phyloP scores from a whole-genome alignment of 2,329 filamentous ascomycete species.

The Apiospora koreana region DNA sequence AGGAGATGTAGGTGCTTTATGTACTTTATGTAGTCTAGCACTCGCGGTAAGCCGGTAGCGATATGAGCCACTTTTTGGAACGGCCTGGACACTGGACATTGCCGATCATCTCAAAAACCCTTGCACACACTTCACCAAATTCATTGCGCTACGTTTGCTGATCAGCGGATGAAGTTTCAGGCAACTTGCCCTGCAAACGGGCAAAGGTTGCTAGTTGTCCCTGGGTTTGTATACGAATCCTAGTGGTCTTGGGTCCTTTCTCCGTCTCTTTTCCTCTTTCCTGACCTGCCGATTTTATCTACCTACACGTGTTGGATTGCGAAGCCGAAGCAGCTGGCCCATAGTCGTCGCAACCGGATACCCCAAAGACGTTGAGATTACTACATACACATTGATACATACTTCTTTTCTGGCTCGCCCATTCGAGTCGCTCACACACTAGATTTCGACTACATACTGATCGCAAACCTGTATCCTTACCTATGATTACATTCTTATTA shows the following conservation, averaged over 20 bases:
- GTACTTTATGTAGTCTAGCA: background rate
- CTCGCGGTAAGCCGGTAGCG: background rate
- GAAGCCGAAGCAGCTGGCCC: slow-evolving; percentile 1
- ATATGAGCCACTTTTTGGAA: slow-evolving; percentile 1
- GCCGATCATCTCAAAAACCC: background rate
- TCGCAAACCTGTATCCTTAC: background rate
- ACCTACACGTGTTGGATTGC: background rate
- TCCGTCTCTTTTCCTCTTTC: background rate
- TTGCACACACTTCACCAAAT: slow-evolving; percentile 1
- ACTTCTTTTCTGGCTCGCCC: background rate
- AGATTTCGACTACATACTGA: background rate
- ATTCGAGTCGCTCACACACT: background rate
- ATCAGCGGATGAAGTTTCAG: slow-evolving; percentile 1
- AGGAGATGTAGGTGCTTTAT: background rate
- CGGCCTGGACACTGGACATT: slow-evolving; percentile 8
- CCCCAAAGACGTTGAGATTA: background rate
- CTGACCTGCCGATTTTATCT: background rate
- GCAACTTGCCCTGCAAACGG: slow-evolving; percentile 3
- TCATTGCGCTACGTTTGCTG: slow-evolving; percentile 1
- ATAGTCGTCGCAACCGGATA: background rate
- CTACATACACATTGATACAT: background rate
- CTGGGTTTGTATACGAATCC: background rate
- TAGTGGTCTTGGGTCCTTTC: background rate
- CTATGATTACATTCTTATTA: background rate
- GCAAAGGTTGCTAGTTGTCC: slow-evolving; percentile 1